phyloP scores from a whole-genome alignment of 805 yeast genomes.

The Metahyphopichia silvanorum region DNA sequence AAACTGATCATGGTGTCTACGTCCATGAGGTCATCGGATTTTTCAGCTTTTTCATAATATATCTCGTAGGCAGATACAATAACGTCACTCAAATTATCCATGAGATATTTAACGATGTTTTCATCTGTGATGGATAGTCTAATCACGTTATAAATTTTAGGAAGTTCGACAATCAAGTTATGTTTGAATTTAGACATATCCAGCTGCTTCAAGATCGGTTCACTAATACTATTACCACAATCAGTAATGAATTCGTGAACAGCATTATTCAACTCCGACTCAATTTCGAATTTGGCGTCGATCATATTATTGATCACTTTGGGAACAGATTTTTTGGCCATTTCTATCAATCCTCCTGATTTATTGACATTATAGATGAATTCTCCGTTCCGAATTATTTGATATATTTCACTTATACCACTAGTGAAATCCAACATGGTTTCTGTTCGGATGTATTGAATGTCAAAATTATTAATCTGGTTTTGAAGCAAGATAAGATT shows the following conservation, averaged over 20 bases:
- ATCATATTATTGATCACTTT: slow-evolving; percentile 76
- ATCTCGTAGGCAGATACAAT: slow-evolving; percentile 55
- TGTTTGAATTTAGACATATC: slow-evolving; percentile 38
- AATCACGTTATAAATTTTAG: slow-evolving; percentile 52
- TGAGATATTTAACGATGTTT: slow-evolving; percentile 32
- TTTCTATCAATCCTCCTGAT: slow-evolving; percentile 38
- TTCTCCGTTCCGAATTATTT: slow-evolving; percentile 35
- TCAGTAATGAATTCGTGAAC: slow-evolving; percentile 68
- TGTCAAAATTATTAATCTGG: slow-evolving; percentile 73
- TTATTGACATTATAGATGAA: slow-evolving; percentile 38
- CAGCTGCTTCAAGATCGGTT: slow-evolving; percentile 27
- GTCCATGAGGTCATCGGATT: slow-evolving; percentile 53
- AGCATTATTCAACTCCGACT: slow-evolving; percentile 64
- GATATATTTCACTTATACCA: slow-evolving; percentile 54
- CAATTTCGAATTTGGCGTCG: slow-evolving; percentile 72
- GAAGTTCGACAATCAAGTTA: slow-evolving; percentile 51
- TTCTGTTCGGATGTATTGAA: slow-evolving; percentile 70
- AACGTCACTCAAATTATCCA: slow-evolving; percentile 41
- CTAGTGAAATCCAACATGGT: slow-evolving; percentile 72
- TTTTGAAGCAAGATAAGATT: slow-evolving; percentile 68
- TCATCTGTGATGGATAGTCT: slow-evolving; percentile 54
- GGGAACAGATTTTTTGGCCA: slow-evolving; percentile 71
- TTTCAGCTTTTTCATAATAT: slow-evolving; percentile 36
- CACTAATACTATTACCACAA: slow-evolving; percentile 41
- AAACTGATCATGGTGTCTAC: slow-evolving; percentile 56